A percentile compares a stretch with the other conserved stretches of the same genome.
These are phyloP conservation scores for Decorospora gaudefroyi DNA, from an alignment of 2,329 filamentous ascomycete genomes.

Conservation along the genomic window DNA sequence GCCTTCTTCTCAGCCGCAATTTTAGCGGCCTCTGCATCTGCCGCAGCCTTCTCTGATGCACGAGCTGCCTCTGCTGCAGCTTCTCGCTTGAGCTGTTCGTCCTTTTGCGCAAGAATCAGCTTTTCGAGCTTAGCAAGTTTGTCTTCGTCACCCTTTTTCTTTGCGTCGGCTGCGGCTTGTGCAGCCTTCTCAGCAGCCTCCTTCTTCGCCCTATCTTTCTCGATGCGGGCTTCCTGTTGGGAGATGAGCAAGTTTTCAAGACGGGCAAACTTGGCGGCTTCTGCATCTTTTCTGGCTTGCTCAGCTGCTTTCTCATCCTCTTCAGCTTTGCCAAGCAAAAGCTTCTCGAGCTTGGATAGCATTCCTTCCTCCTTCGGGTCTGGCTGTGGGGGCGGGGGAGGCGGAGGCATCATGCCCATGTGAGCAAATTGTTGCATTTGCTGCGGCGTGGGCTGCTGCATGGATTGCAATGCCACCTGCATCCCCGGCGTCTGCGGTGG, in stretches of 20 bases:
- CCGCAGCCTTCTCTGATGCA: slow-evolving; percentile 53
- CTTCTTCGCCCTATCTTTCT: slow-evolving; percentile 45
- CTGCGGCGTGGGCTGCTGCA: slow-evolving; percentile 11
- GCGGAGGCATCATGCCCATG: slow-evolving; percentile 15
- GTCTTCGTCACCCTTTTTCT: slow-evolving; percentile 46
- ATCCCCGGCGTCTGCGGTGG: slow-evolving; percentile 16
- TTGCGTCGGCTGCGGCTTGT: slow-evolving; percentile 33
- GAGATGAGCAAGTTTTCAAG: slow-evolving; percentile 44
- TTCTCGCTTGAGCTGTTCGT: slow-evolving; percentile 47
- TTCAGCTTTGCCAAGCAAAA: slow-evolving; percentile 39
- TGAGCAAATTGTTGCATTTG: neutral
- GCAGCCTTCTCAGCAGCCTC: slow-evolving; percentile 41
- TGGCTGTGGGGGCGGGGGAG: slow-evolving; percentile 26
- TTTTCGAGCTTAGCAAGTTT: slow-evolving; percentile 44
- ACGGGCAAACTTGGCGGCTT: slow-evolving; percentile 44
- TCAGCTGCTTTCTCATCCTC: slow-evolving; percentile 36
- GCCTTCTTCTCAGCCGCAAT: slow-evolving; percentile 55
- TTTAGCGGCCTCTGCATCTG: slow-evolving; percentile 56
- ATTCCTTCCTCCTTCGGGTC: slow-evolving; percentile 38
- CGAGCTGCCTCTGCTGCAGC: slow-evolving; percentile 38
- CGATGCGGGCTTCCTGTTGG: slow-evolving; percentile 44
- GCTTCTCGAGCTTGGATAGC: slow-evolving; percentile 39
- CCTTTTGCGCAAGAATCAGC: slow-evolving; percentile 50
- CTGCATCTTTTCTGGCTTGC: slow-evolving; percentile 38
- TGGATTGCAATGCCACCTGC: slow-evolving; percentile 11